Conservation (phyloP, 1,284 basidiomycete species). For the Ceratobasidium sp. region DNA sequence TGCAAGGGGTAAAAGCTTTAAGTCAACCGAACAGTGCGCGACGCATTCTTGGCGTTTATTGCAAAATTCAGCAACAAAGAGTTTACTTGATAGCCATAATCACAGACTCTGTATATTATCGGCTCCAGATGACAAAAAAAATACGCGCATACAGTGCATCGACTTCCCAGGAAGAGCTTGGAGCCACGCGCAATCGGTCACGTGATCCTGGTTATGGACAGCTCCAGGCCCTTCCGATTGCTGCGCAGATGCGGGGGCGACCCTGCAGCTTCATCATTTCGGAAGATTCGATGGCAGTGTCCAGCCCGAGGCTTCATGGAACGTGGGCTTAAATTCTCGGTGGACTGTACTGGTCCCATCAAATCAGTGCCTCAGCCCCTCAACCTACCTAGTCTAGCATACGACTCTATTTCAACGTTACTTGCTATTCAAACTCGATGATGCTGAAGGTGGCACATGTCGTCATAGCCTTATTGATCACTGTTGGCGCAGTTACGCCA, state of each 20-base stretch:
- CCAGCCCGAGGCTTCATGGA: background rate
- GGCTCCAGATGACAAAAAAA: too few species aligned
- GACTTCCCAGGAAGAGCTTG: too few species aligned
- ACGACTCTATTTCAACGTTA: background rate
- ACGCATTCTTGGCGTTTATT: too few species aligned
- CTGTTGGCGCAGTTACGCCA: background rate
- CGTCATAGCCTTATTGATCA: background rate
- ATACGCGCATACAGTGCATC: too few species aligned
- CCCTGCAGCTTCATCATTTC: background rate
- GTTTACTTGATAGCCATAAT: too few species aligned
- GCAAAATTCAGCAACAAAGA: too few species aligned
- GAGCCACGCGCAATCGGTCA: too few species aligned
- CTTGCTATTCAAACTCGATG: background rate
- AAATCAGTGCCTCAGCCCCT: background rate
- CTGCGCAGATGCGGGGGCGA: conserved; percentile 7
- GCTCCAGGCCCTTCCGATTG: background rate
- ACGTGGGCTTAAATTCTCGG: background rate
- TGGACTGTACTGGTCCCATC: too few species aligned
- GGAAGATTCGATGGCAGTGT: background rate
- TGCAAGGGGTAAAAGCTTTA: too few species aligned
- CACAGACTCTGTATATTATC: too few species aligned
- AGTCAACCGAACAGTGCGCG: too few species aligned
- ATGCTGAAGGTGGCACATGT: conserved; percentile 4
- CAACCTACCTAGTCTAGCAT: background rate
- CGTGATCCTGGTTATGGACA: background rate